Percentiles rank a stretch among this genome's conserved stretches.
These are phyloP conservation scores for Gnomoniopsis smithogilvyi DNA, from an alignment of 2,329 filamentous ascomycete genomes.

Conservation along the genomic window DNA sequence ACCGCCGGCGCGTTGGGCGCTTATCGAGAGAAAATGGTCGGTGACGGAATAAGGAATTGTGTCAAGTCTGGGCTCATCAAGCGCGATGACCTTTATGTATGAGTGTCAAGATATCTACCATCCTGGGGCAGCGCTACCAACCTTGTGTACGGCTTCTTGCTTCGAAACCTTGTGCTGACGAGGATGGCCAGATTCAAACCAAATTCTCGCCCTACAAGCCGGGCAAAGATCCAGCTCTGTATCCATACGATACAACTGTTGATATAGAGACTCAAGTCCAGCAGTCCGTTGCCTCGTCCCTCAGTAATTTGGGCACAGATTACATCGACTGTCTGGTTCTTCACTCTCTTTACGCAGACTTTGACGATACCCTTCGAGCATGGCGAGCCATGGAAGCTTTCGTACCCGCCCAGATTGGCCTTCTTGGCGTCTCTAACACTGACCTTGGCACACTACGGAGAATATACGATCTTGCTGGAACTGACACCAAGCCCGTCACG, in stretches of 20 bases:
- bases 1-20: not conserved
- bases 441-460: not conserved
- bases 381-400: not conserved
- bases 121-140: too few species aligned
- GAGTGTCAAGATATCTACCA: not conserved
- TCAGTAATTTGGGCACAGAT: not conserved
- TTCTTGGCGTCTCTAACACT: not conserved
- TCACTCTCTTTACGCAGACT: not conserved
- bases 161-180: not conserved
- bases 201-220: not conserved
- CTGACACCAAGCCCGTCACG: not conserved
- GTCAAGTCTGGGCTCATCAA: not conserved
- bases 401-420: not conserved
- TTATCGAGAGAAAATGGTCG: not conserved
- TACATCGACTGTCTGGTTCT: not conserved
- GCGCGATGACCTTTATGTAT: not conserved
- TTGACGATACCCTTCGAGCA: not conserved
- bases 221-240: not conserved
- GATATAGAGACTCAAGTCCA: not conserved
- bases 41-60: not conserved
- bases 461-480: not conserved
- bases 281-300: not conserved
- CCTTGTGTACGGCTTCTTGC: too few species aligned
- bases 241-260: not conserved
- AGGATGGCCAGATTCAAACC: not conserved